Evolutionary conservation across 805 yeast genomes (phyloP), one percentile per base, ranked within the genome.

Genomic region (Yarrowia sp.): DNA sequence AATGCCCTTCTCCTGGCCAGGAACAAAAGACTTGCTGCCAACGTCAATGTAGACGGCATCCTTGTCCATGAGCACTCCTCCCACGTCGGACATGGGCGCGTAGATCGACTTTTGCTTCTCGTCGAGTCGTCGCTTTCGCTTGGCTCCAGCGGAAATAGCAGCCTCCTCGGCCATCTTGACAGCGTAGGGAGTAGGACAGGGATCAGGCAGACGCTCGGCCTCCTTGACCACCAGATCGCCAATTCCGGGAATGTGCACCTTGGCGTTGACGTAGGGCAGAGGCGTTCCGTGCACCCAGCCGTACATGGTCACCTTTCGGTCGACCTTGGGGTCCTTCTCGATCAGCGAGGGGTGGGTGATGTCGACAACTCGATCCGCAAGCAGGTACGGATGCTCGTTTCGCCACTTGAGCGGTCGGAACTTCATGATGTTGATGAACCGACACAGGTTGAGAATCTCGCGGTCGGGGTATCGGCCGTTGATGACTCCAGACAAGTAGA

Each of bases 81-180:
- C 97, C n/a, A 94, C 97, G 74, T 94, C 98, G 49, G 97, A 89
- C 99, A 94, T 94, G 55, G 99, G 99, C 0, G 99, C 99, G 73
- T 96, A 94, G 2, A 94, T 90, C 67, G 90, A 84, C 73, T 92
- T 94, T 72, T 90, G 96, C 68, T 87, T 90, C 70, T 94, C 99
- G 67, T 94, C 98, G 61, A 94, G 82, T 71, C 98, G 83, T 72
- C 90, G 89, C 70, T 97, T 82, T 73, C 97, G 85, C 62, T 76
- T 73, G 12, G 77, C 73, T 8, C 68, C 70, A 12, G 64, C 69
- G 55, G 80, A 86, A 42, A 84, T 82, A 65, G 79, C 82, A 70
- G 89, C 96, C 27, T 71, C 71, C 38, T 90, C 97, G 36, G 90
- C 76, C 68, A 82, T 87, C 72, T 91, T 96, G 72, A 91, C 96